Percentiles rank a stretch among this genome's conserved stretches.
Evolutionary conservation across 2,329 filamentous ascomycete genomes (phyloP).

Genomic region (Hymenoscyphus occultus): DNA sequence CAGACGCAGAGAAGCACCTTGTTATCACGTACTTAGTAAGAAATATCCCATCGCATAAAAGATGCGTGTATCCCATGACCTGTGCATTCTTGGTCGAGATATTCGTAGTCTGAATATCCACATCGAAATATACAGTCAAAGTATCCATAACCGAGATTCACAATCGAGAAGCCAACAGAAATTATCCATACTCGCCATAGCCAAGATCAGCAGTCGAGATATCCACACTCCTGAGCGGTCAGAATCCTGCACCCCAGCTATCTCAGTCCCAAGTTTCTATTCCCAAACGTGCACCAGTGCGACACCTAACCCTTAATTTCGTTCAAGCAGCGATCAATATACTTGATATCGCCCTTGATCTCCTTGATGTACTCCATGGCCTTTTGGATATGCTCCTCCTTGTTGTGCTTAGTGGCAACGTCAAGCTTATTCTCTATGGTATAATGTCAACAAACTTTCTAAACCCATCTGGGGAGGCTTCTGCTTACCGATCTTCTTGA

Average conservation of each 20-base stretch:
- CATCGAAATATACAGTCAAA: no score
- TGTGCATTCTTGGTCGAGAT: no score
- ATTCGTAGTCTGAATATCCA: no score
- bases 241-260: neutral
- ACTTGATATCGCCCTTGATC: neutral
- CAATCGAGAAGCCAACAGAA: no score
- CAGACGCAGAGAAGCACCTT: no score
- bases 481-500: neutral
- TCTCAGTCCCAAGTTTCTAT: no score
- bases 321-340: neutral
- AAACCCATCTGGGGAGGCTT: neutral
- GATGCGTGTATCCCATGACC: no score
- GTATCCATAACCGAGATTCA: no score
- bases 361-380: neutral
- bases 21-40: no score
- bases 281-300: neutral
- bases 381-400: neutral
- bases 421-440: neutral
- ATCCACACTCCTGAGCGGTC: neutral
- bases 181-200: no score
- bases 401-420: neutral
- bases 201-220: no score
- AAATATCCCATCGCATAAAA: no score
- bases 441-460: neutral
- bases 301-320: neutral